These are phyloP conservation scores for Penicillium daleae DNA, from an alignment of 495 filamentous ascomycete species.

Conservation along the genomic window DNA sequence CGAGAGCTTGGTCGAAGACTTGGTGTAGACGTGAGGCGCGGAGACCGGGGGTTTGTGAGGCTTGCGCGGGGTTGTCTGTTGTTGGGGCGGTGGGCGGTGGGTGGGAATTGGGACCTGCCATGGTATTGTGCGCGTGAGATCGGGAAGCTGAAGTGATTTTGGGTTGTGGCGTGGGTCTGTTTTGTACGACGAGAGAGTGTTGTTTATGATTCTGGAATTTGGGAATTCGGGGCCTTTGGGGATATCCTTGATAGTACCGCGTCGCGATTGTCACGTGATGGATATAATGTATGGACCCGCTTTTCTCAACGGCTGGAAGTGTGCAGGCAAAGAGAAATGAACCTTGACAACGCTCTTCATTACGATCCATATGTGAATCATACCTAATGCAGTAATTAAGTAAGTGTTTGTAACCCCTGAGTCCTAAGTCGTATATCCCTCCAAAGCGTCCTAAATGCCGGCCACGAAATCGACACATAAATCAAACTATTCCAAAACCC, in stretches of 20 bases:
- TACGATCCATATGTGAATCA: neutral
- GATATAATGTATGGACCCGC: neutral
- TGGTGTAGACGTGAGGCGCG: constrained; percentile 73
- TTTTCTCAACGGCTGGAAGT: neutral
- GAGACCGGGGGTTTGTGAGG: constrained; percentile 64
- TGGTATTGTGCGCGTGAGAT: constrained; percentile 13
- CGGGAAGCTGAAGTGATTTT: neutral
- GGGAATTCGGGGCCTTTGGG: constrained; percentile 1
- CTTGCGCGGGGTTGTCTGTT: constrained; percentile 5
- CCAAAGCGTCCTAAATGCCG: constrained; percentile 34
- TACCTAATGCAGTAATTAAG: neutral
- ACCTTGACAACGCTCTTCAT: neutral
- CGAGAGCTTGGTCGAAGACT: constrained; percentile 70
- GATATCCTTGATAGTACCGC: constrained; percentile 10
- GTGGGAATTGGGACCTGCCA: constrained; percentile 22
- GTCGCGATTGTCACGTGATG: constrained; percentile 30
- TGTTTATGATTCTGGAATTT: neutral
- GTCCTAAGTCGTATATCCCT: neutral
- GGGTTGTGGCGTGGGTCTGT: neutral
- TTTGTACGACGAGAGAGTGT: neutral
- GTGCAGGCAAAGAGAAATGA: neutral
- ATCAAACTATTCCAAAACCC: constrained; percentile 88
- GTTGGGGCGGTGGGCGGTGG: neutral
- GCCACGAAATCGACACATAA: constrained; percentile 67
- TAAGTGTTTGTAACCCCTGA: neutral